These are phyloP conservation scores for Penicillium rolfsii DNA, from an alignment of 2,329 filamentous ascomycete genomes.

Conservation along the genomic window DNA sequence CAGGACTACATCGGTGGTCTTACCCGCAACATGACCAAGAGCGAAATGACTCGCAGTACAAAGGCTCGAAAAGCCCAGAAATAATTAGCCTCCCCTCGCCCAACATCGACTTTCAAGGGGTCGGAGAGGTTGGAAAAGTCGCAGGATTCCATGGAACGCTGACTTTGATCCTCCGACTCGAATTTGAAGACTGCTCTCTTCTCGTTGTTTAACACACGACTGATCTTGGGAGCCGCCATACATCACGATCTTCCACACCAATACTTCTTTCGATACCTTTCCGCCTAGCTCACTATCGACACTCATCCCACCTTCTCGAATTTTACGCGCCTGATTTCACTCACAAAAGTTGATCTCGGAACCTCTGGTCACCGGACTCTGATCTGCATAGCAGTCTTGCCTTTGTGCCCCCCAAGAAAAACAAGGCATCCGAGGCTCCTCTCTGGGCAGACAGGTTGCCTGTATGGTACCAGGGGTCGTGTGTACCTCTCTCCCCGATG, in stretches of 20 bases:
- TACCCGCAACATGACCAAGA: constrained; percentile 70
- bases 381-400: constrained; percentile 2
- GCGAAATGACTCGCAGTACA: constrained; percentile 59
- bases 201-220: not conserved
- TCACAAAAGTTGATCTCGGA: not conserved
- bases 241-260: not conserved
- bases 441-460: constrained; percentile 2
- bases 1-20: constrained; percentile 98
- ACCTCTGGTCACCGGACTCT: not conserved
- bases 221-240: constrained; percentile 10
- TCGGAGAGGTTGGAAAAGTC: constrained; percentile 9
- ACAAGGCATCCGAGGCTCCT: not conserved
- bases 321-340: not conserved
- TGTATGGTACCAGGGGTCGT: not conserved
- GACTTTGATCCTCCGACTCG: constrained; percentile 17
- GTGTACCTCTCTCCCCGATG: not conserved
- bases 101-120: not conserved
- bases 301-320: not conserved
- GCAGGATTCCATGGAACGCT: constrained; percentile 16
- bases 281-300: not conserved
- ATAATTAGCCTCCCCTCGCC: constrained; percentile 26
- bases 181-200: constrained; percentile 10
- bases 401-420: not conserved
- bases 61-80: constrained; percentile 55
- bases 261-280: not conserved